These are phyloP conservation scores for Handroanthus guayacan DNA, from an alignment of 257 asterid genomes.

Conservation along the genomic window DNA sequence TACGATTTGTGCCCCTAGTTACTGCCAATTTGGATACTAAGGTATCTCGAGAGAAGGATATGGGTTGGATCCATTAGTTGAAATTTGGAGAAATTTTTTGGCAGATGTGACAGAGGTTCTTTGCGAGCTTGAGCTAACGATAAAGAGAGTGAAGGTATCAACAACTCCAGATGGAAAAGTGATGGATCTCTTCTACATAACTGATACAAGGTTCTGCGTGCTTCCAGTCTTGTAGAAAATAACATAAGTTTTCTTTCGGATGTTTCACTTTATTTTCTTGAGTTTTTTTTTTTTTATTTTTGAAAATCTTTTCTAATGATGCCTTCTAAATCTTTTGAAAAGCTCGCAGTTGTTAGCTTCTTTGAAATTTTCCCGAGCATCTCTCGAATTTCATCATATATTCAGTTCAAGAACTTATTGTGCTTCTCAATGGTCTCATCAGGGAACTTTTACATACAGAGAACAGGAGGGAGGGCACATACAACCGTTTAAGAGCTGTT, in stretches of 20 bases:
- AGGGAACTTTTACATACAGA: constrained; percentile 80
- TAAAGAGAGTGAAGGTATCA: constrained; percentile 83
- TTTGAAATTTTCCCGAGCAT: too few relatives aligned
- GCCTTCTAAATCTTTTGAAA: too few relatives aligned
- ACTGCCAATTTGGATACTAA: too few relatives aligned
- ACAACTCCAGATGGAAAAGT: constrained; percentile 94
- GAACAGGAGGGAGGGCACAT: constrained; percentile 68
- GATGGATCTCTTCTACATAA: constrained; percentile 85
- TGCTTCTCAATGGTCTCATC: constrained; percentile 25
- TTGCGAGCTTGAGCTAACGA: constrained; percentile 80
- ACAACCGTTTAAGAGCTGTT: constrained; percentile 55
- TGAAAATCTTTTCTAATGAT: too few relatives aligned
- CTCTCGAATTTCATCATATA: not conserved
- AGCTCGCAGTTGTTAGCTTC: too few relatives aligned
- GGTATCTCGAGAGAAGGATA: too few relatives aligned
- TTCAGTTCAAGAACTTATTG: not conserved
- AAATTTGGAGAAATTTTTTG: constrained; percentile 31
- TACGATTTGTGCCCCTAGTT: too few relatives aligned
- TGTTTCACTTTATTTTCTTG: too few relatives aligned
- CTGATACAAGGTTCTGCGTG: constrained; percentile 69
- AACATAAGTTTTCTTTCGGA: too few relatives aligned
- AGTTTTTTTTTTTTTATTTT: too few relatives aligned
- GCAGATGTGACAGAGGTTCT: constrained; percentile 82
- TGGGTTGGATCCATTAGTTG: constrained; percentile 23
- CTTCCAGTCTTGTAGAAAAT: too few relatives aligned